Evolutionary conservation across 2,329 filamentous ascomycete genomes (phyloP), one percentile per base, ranked within the genome.

Genomic region (Lomentospora prolificans): DNA sequence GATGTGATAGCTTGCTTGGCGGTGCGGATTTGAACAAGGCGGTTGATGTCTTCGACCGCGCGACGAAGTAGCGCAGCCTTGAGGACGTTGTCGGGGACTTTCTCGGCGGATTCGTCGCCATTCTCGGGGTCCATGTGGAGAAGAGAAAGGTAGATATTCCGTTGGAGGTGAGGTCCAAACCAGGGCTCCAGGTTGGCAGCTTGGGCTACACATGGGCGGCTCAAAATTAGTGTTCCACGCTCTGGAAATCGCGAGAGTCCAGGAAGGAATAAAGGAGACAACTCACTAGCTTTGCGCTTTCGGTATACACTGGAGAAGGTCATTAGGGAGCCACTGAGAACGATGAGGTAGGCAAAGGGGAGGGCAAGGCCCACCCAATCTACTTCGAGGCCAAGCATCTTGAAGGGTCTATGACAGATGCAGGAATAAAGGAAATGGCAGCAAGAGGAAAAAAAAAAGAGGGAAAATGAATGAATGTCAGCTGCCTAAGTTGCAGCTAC

Each of bases 291-390:
- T 80, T 96, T 94, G 70, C 94, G 84, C 74, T 94, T 92, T 65
- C 92, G 86, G 73, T 97, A 97, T 60, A 97, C 83, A 57, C 83
- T 89, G 51, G 90, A 95, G 74, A 99, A 99, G 61, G 90, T 94
- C 68, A 87, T 86, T 63, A 99, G 82, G 33, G 90, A 92, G 65
- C 90, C 90, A 65, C 89, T 79, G 56, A 99, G 85, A 58, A 97
- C 88, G 63, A 83, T 79, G 58, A 99, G 79, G 73, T 99, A 99
- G 73, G 89, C 86, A 67, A 96, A 81, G 58, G 94, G 92, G 65
- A 96, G 82, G 66, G 84, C 77, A 59, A 97, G 85, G 73, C 88
- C 87, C 72, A 87, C 75, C 90, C 90, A 95, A 78, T 95, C 82
- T 62, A 85, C 70, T 60, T 73, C 70, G 62, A 80, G 71, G 57